Evolutionary conservation across 2,329 filamentous ascomycete species (phyloP).

Genomic region (Ilyonectria mors-panacis): DNA sequence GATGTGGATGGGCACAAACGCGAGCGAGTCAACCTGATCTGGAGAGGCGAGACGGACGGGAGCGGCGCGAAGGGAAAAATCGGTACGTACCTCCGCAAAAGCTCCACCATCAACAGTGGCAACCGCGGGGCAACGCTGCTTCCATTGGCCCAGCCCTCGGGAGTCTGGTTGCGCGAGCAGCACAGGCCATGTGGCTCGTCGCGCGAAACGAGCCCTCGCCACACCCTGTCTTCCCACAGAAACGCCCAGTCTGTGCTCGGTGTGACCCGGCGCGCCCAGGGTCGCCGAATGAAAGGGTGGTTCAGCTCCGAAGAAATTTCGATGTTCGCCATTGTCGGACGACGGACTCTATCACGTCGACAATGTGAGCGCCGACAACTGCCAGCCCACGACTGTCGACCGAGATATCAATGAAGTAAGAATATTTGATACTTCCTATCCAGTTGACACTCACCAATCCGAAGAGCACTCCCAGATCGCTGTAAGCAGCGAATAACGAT

Average conservation of each 20-base stretch:
- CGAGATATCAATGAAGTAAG: too few species aligned
- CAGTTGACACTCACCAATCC: too few species aligned
- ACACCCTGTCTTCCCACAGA: slow-evolving; percentile 21
- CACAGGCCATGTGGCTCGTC: slow-evolving; percentile 50
- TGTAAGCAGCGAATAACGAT: too few species aligned
- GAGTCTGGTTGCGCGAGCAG: slow-evolving; percentile 35
- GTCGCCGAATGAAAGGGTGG: slow-evolving; percentile 41
- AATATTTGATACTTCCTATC: too few species aligned
- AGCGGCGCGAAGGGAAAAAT: slow-evolving; percentile 31
- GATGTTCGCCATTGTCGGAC: slow-evolving; percentile 30
- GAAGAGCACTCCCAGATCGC: too few species aligned
- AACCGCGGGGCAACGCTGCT: slow-evolving; percentile 70
- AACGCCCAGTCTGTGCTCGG: slow-evolving; percentile 42
- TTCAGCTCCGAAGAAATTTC: slow-evolving; percentile 50
- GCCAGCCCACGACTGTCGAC: too few species aligned
- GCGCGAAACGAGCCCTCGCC: slow-evolving; percentile 35
- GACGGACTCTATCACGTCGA: slow-evolving; percentile 32
- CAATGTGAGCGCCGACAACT: slow-evolving; percentile 37
- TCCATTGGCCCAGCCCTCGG: slow-evolving; percentile 59
- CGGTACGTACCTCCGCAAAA: slow-evolving; percentile 41
- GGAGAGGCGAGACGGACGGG: slow-evolving; percentile 35
- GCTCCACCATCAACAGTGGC: slow-evolving; percentile 63
- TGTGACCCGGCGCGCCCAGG: slow-evolving; percentile 25
- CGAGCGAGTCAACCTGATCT: slow-evolving; percentile 36
- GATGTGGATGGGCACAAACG: slow-evolving; percentile 41